Evolutionary conservation across 257 asterid species (phyloP), one percentile per base, ranked within the genome.

Genomic region (Scutellaria galericulata): DNA sequence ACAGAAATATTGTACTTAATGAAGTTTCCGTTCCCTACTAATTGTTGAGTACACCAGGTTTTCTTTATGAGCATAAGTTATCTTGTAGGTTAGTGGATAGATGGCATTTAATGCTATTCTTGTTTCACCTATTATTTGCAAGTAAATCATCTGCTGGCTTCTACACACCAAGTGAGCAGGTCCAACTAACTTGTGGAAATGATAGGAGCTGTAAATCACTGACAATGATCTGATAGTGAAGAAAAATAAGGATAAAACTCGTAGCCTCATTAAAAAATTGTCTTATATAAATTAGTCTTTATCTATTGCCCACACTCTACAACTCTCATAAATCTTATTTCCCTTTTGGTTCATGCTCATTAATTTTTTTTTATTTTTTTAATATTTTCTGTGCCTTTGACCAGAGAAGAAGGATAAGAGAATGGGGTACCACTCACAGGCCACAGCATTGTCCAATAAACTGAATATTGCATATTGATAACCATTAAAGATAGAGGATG

Each of bases 61-160:
- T 45, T 51, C 39, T 53, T 50, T 13, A 31, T 9, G 60, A 66
- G 35, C 60, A 14, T 67, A 24, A 40, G 41, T 52, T 31, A 4
- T 51, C 54, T 66, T 18, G 46, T 66, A 3, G 55, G 24, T 73
- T 56, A 51, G 47, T 48, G 64, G 70, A 60, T 42, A 22, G 44
- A 31, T 31, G 37, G 37, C 37, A 2, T 31, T 31, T 31, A 3
- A 31, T 31, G 37, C 37, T 31, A 31, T 31, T 31, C 37, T 31
- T 3, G 37, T 31, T 31, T 31, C 37, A 9, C 63, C 63, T 75
- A 22, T 58, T 56, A 12, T 35, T 40, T 57, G 45, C 50, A 22
- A 40, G 44, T 4, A 8, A 66, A 54, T 54, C 58, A 24, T 54
- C 40, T 54, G 54, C 24, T 31, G 37, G 37, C 37, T 31, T 31